Base-by-base conservation (phyloP, 495 filamentous ascomycete genomes). In the Penicillium crystallinum region DNA sequence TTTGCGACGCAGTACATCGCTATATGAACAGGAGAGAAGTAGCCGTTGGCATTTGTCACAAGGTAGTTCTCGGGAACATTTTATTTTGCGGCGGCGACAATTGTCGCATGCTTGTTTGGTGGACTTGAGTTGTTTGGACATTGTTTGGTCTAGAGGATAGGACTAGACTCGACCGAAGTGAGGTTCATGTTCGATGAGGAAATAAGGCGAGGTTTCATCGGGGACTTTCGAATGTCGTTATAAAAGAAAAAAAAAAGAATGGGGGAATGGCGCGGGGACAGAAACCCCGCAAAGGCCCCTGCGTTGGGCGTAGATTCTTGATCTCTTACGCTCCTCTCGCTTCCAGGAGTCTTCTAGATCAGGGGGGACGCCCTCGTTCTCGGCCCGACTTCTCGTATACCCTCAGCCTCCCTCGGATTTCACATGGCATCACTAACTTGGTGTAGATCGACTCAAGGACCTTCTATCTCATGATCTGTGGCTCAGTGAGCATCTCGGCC, bases 21-120 rank as follows among this genome's bases (percentile, higher is more conserved):
- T 73, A 50, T 76, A 76, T 19, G 71, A 74, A 55, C 73, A 76
- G 23, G 71, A 74, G 19, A 76, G 59, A 12, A 76, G 60, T n/a
- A 76, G 60, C 1, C 68, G 68, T 42, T 72, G 65, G 15, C 73
- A 76, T 55, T 74, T 76, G 43, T 76, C 73, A 54, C 73, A 76
- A 2, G 73, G 73, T 0, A 69, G 56, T 39, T 71, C 68, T 51
- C 71, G 66, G 12, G 67, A 68, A 49, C 73, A 76, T 63, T 72
- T 76, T 50, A 76, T 73, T 44, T 76, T 76, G 35, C 73, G 70
- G 5, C 70, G 64, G 23, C 73, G 68, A 56, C 73, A 76, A 45
- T 74, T 74, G 44, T 76, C 73, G 49, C 73, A 76, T 45, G 73
- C 71, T 57, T 76, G 73, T 46, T 73, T 74, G 14, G 56, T 51